Percentiles rank a stretch among this genome's conserved stretches.
Conservation (phyloP, 768 basidiomycete species). For the Lactarius psammicola region DNA sequence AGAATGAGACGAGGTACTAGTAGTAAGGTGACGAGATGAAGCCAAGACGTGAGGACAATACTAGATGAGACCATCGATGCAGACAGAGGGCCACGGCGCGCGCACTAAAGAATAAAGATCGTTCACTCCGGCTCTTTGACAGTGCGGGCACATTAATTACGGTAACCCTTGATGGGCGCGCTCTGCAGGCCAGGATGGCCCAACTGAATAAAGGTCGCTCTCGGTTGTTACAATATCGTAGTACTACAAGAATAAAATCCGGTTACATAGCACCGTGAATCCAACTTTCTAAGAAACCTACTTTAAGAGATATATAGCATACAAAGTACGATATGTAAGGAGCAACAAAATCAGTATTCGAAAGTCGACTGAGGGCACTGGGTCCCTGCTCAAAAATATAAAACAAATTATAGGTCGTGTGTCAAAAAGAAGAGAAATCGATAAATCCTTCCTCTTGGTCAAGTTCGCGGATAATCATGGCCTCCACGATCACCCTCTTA, state of each 20-base stretch:
- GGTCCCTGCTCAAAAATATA: background rate
- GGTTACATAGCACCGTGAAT: background rate
- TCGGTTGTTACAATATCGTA: too few relatives aligned
- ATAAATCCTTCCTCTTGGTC: constrained; percentile 72
- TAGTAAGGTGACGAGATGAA: too few relatives aligned
- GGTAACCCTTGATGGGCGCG: too few relatives aligned
- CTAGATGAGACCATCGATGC: too few relatives aligned
- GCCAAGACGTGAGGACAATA: too few relatives aligned
- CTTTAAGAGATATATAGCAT: background rate
- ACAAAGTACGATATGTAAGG: background rate
- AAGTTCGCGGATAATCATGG: constrained; percentile 74
- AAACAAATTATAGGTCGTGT: background rate
- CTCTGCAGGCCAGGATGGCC: too few relatives aligned
- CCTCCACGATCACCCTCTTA: constrained; percentile 75
- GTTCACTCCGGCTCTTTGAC: too few relatives aligned
- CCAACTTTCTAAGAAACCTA: background rate
- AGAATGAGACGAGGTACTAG: too few relatives aligned
- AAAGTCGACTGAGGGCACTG: background rate
- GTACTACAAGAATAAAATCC: background rate
- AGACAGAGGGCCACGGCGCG: too few relatives aligned
- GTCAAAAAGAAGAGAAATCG: constrained; percentile 64
- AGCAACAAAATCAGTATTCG: background rate
- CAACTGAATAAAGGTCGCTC: too few relatives aligned
- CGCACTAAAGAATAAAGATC: too few relatives aligned
- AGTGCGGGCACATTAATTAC: too few relatives aligned